Evolutionary conservation across 2,329 filamentous ascomycete genomes (phyloP), one percentile per base, ranked within the genome.

Genomic region (Ascochyta fabae): DNA sequence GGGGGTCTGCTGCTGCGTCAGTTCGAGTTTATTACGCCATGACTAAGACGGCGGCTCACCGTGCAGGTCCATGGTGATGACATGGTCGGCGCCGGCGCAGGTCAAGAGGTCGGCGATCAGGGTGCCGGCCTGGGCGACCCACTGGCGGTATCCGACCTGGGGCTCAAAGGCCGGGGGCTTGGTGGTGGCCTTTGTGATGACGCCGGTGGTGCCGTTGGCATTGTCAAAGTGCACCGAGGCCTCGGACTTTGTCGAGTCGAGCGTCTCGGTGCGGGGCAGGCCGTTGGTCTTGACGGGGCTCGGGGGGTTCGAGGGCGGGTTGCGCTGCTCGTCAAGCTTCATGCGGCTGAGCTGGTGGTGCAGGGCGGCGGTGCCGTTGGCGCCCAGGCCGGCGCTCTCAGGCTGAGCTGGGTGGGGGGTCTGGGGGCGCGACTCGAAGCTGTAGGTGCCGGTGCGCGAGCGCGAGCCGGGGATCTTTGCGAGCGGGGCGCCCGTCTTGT

Each of bases 91-190:
- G 62, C 95, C 95, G 61, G 95, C 94, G 78, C 93, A 97, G 36
- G 92, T 97, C 63, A 99, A 83, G 40, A 99, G 86, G 74, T 98
- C 93, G 46, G 95, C 95, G 44, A 99, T 90, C 53, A 99, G 84
- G 27, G 93, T 98, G 57, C 95, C 95, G 38, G 95, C 93, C 79
- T 98, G 95, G 22, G 95, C 95, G 61, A 99, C 94, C 95, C 95
- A 99, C 79, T 96, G 92, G 80, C 95, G 95, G 77, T 99, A 99
- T 46, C 95, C 95, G 7, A 93, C 91, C 73, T 94, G 93, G 19
- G 91, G 88, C 74, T 92, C 86, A 74, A 90, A 90, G 38, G 76
- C 66, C 23, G 74, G 88, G 82, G 67, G 82, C 83, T 81, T 82
- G 31, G 81, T 79, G 22, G 75, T 73, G 34, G 67, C 43, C 38